Conservation (phyloP, 2,329 filamentous ascomycete species). For the Aspergillus persii region DNA sequence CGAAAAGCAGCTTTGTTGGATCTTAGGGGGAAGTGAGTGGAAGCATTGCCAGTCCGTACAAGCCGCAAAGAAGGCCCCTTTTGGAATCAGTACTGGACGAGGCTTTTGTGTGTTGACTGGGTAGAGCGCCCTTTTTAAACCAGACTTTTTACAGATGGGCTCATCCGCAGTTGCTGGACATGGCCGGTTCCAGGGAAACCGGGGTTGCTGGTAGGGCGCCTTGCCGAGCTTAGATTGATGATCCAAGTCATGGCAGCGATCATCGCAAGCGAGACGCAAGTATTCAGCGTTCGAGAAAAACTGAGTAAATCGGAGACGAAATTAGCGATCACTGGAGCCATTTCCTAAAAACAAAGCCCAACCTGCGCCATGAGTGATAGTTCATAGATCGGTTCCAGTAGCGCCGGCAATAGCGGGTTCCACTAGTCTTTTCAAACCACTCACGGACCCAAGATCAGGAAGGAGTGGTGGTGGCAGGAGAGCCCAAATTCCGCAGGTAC, state of each 20-base stretch:
- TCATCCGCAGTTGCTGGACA: slow-evolving; percentile 5
- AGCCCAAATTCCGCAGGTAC: too few species aligned
- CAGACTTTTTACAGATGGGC: slow-evolving; percentile 11
- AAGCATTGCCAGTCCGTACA: slow-evolving; percentile 66
- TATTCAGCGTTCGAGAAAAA: slow-evolving; percentile 43
- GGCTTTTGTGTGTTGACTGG: slow-evolving; percentile 20
- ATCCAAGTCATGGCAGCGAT: slow-evolving; percentile 16
- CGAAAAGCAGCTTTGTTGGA: slow-evolving; percentile 68
- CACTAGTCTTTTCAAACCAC: not conserved
- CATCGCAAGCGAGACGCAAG: slow-evolving; percentile 34
- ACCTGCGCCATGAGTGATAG: slow-evolving; percentile 13
- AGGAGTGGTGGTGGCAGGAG: too few species aligned
- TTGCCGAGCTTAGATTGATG: slow-evolving; percentile 2
- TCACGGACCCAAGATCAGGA: too few species aligned
- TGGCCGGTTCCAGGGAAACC: slow-evolving; percentile 16
- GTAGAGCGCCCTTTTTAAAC: slow-evolving; percentile 15
- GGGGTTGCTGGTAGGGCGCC: slow-evolving; percentile 15
- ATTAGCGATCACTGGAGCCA: slow-evolving; percentile 11
- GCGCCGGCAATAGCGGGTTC: slow-evolving; percentile 13
- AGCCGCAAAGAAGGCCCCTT: slow-evolving; percentile 41
- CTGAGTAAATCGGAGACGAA: slow-evolving; percentile 25
- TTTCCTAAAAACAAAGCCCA: slow-evolving; percentile 6
- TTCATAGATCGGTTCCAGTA: slow-evolving; percentile 10
- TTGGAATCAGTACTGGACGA: slow-evolving; percentile 36
- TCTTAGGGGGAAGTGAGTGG: slow-evolving; percentile 67